phyloP scores from a whole-genome alignment of 768 basidiomycete species.

The Leccinum subgranulosum region DNA sequence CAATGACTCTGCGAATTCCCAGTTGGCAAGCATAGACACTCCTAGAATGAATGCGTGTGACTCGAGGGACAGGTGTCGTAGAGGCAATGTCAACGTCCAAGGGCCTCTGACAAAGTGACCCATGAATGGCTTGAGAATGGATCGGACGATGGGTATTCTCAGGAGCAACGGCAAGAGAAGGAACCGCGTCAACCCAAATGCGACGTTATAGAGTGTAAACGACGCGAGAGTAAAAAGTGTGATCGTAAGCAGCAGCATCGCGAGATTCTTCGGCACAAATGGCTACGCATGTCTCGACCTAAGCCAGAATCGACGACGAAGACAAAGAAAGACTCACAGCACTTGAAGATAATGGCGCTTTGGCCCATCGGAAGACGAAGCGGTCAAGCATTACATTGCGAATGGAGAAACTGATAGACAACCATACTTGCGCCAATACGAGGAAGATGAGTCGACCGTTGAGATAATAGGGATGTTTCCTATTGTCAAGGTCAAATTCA shows the following conservation, averaged over 20 bases:
- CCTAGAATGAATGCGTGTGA: constrained; percentile 49
- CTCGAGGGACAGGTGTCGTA: constrained; percentile 44
- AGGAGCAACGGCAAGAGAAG: constrained; percentile 51
- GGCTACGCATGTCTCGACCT: constrained; percentile 13
- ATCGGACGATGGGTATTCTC: constrained; percentile 49
- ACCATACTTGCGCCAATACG: constrained; percentile 46
- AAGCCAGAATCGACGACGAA: neutral
- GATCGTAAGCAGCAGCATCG: constrained; percentile 34
- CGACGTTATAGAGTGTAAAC: constrained; percentile 37
- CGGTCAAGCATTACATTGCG: constrained; percentile 65
- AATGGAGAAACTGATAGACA: constrained; percentile 47
- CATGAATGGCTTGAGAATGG: constrained; percentile 55
- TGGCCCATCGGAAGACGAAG: constrained; percentile 46
- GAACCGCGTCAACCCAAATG: constrained; percentile 46
- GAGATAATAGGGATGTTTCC: constrained; percentile 72
- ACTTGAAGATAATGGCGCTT: constrained; percentile 7
- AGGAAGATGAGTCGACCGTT: constrained; percentile 68
- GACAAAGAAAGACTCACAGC: constrained; percentile 16
- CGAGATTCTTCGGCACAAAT: constrained; percentile 17
- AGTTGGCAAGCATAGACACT: constrained; percentile 48
- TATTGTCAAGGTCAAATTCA: constrained; percentile 21
- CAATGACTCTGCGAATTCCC: constrained; percentile 61
- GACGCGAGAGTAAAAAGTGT: constrained; percentile 40
- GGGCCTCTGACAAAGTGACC: constrained; percentile 60
- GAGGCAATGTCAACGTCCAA: constrained; percentile 51